Conservation (phyloP, 192 early-diverging fungal species). For the Coemansia erecta region DNA sequence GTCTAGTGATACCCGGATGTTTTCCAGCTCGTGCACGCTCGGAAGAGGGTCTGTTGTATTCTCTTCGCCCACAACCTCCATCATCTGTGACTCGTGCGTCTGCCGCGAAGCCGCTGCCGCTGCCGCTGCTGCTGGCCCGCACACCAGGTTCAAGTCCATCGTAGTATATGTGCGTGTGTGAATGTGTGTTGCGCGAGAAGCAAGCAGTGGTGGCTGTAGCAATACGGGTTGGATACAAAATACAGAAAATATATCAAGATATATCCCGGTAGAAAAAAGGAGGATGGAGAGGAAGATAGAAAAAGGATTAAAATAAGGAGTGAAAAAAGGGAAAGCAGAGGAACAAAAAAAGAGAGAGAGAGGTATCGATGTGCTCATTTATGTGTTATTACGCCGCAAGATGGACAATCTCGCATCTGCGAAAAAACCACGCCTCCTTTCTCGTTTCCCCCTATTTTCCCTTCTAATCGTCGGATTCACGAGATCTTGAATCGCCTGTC, state of each 20-base stretch:
- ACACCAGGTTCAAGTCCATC: slow-evolving; percentile 51
- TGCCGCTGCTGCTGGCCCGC: slow-evolving; percentile 15
- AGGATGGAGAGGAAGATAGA: neutral
- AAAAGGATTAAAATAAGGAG: neutral
- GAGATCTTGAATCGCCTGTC: no score
- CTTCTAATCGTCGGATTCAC: no score
- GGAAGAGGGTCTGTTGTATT: slow-evolving; percentile 8
- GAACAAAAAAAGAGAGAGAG: slow-evolving; percentile 4
- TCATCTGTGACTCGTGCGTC: neutral
- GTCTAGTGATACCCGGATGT: slow-evolving; percentile 21
- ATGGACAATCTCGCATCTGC: neutral
- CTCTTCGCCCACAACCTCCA: neutral
- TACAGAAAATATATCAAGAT: neutral
- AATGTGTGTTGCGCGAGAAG: neutral
- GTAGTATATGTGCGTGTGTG: neutral
- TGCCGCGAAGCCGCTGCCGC: neutral
- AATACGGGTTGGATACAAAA: neutral
- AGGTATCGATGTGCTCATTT: no score
- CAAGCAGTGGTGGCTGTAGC: neutral
- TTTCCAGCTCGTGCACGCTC: slow-evolving; percentile 28
- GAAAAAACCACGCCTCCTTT: no score
- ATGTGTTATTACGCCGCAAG: neutral
- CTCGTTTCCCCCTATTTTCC: no score
- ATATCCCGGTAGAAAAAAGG: neutral
- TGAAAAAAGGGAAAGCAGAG: neutral